A percentile compares a stretch with the other conserved stretches of the same genome.
Evolutionary conservation across 2,329 filamentous ascomycete genomes (phyloP).

Genomic region (Exophiala viscosa): DNA sequence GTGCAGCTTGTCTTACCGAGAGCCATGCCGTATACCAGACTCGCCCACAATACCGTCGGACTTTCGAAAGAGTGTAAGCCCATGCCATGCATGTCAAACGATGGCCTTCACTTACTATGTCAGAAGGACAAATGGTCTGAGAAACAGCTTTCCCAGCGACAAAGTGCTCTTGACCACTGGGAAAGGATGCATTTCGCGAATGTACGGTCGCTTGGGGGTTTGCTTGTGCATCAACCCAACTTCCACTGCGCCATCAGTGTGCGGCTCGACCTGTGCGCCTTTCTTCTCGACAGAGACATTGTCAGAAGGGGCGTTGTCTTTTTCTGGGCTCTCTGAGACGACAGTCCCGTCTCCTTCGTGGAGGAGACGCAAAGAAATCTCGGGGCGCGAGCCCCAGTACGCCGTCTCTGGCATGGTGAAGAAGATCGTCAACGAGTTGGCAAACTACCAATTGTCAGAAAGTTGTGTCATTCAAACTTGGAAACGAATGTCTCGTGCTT

Average conservation of each 20-base stretch:
- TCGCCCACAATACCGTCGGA: conserved; percentile 31
- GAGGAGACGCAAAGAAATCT: background rate
- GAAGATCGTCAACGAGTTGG: background rate
- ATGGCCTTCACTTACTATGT: background rate
- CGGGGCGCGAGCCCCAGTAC: background rate
- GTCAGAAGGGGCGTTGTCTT: background rate
- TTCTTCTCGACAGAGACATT: background rate
- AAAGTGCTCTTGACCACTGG: background rate
- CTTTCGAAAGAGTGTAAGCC: conserved; percentile 28
- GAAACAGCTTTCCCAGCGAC: background rate
- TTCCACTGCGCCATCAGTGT: background rate
- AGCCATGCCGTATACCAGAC: conserved; percentile 28
- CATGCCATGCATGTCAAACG: background rate
- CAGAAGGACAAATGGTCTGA: background rate
- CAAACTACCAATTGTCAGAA: too few species aligned
- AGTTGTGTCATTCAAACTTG: too few species aligned
- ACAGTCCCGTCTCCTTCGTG: background rate
- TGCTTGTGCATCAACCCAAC: background rate
- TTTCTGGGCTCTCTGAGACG: background rate
- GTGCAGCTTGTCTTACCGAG: conserved; percentile 11
- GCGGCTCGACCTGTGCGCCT: background rate
- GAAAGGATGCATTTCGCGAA: background rate
- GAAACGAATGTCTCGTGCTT: too few species aligned
- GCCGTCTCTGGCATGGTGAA: conserved; percentile 3
- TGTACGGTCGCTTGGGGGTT: background rate